phyloP scores from a whole-genome alignment of 2,329 filamentous ascomycete species.

The Neofusicoccum parvum region DNA sequence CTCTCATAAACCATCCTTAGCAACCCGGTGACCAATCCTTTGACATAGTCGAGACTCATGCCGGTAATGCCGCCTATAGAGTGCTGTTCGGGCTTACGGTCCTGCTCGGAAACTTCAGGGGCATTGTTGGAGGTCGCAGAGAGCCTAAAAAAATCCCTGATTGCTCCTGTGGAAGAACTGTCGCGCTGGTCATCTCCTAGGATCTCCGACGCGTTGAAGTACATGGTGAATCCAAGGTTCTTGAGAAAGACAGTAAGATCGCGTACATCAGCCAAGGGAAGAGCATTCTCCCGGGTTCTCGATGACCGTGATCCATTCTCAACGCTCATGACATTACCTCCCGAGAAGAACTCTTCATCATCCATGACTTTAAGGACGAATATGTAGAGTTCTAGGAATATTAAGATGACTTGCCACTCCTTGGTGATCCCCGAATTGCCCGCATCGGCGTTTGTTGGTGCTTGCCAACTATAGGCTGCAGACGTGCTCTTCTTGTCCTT shows the following conservation, averaged over 20 bases:
- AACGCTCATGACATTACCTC: slow-evolving; percentile 35
- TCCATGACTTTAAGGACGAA: slow-evolving; percentile 93
- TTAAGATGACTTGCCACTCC: slow-evolving; percentile 85
- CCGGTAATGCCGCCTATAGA: slow-evolving; percentile 66
- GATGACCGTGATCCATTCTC: slow-evolving; percentile 8
- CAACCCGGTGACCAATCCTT: slow-evolving; percentile 75
- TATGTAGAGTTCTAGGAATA: slow-evolving; percentile 92
- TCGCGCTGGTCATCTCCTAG: slow-evolving; percentile 48
- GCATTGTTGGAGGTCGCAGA: background rate
- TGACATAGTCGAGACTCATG: slow-evolving; percentile 76
- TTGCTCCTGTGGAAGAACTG: slow-evolving; percentile 47
- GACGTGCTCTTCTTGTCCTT: slow-evolving; percentile 43
- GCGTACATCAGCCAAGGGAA: slow-evolving; percentile 72
- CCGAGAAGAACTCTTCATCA: slow-evolving; percentile 89
- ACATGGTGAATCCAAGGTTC: slow-evolving; percentile 84
- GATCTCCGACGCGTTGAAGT: slow-evolving; percentile 77
- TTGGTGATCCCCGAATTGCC: slow-evolving; percentile 43
- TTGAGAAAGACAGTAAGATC: slow-evolving; percentile 82
- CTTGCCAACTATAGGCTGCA: slow-evolving; percentile 35
- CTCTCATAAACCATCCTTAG: slow-evolving; percentile 89
- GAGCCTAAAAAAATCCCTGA: slow-evolving; percentile 39
- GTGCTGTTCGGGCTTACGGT: slow-evolving; percentile 33
- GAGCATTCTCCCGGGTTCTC: slow-evolving; percentile 60
- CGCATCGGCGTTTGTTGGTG: slow-evolving; percentile 29
- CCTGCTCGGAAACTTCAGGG: slow-evolving; percentile 27